Conservation (phyloP, 805 yeast genomes). For the Vanderwaltozyma yarrowii region DNA sequence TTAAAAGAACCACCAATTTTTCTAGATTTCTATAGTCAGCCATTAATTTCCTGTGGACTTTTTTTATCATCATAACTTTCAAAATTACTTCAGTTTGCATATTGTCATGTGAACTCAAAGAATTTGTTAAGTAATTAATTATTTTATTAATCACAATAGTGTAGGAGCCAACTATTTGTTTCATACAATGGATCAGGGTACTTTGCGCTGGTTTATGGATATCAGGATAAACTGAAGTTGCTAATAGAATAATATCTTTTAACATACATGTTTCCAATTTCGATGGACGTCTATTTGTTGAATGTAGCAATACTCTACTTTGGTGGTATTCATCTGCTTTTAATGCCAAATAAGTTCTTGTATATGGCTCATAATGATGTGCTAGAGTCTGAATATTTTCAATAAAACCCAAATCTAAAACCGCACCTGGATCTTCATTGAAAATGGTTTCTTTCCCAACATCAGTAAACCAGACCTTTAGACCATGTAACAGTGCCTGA, state of each 20-base stretch:
- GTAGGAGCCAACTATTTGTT: conserved; percentile 58
- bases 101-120: conserved; percentile 39
- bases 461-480: conserved; percentile 71
- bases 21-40: conserved; percentile 46
- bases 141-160: conserved; percentile 35
- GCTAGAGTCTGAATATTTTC: conserved; percentile 53
- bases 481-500: conserved; percentile 49
- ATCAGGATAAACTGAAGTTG: conserved; percentile 61
- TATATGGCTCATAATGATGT: conserved; percentile 55
- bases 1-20: conserved; percentile 38
- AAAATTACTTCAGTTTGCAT: conserved; percentile 57
- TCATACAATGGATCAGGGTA: conserved; percentile 57
- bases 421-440: conserved; percentile 43
- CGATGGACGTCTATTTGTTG: conserved; percentile 64
- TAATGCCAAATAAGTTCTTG: conserved; percentile 69
- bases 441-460: conserved; percentile 64
- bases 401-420: conserved; percentile 45
- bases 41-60: conserved; percentile 47
- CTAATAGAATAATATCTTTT: conserved; percentile 50
- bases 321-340: conserved; percentile 65
- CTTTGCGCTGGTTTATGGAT: conserved; percentile 63
- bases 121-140: conserved; percentile 39
- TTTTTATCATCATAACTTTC: conserved; percentile 43
- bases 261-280: conserved; percentile 52
- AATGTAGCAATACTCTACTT: conserved; percentile 59